A percentile compares a stretch with the other conserved stretches of the same genome.
These are phyloP conservation scores for Sporopachydermia lactativora DNA, from an alignment of 805 yeast species.

Conservation along the genomic window DNA sequence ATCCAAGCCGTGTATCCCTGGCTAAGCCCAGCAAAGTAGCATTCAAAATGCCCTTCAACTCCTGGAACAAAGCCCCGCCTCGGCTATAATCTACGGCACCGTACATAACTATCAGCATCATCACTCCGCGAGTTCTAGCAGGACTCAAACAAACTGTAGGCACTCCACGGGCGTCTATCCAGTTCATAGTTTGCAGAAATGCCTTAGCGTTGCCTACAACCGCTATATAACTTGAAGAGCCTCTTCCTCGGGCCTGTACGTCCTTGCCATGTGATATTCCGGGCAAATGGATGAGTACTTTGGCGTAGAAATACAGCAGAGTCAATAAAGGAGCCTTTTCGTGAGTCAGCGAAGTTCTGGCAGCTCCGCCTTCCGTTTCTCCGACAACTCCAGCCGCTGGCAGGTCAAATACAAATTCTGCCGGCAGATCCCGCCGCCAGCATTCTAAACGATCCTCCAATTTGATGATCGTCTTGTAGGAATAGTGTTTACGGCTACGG, in stretches of 20 bases:
- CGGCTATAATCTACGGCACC: slow-evolving; percentile 61
- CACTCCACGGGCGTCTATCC: slow-evolving; percentile 8
- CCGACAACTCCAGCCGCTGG: not conserved
- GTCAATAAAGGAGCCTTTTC: slow-evolving; percentile 33
- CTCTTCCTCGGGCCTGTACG: slow-evolving; percentile 10
- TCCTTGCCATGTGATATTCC: slow-evolving; percentile 5
- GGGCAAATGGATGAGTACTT: slow-evolving; percentile 41
- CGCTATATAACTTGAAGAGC: slow-evolving; percentile 17
- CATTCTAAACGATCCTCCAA: slow-evolving; percentile 52
- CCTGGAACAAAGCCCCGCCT: slow-evolving; percentile 61
- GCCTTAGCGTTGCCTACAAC: slow-evolving; percentile 19
- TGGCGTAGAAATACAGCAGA: slow-evolving; percentile 38
- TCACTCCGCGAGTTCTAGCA: slow-evolving; percentile 3
- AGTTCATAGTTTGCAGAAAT: slow-evolving; percentile 15
- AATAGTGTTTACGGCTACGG: slow-evolving; percentile 9
- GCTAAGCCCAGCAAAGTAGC: slow-evolving; percentile 7
- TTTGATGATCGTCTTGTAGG: slow-evolving; percentile 15
- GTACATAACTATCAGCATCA: slow-evolving; percentile 2
- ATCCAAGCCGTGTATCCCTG: slow-evolving; percentile 10
- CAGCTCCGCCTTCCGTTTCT: slow-evolving; percentile 10
- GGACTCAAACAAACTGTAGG: not conserved
- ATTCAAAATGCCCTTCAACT: slow-evolving; percentile 37
- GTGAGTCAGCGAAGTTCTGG: slow-evolving; percentile 7
- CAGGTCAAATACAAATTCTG: slow-evolving; percentile 38
- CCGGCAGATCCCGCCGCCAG: slow-evolving; percentile 58